phyloP scores from a whole-genome alignment of 2,329 filamentous ascomycete genomes.

The Aspergillus phoenicis region DNA sequence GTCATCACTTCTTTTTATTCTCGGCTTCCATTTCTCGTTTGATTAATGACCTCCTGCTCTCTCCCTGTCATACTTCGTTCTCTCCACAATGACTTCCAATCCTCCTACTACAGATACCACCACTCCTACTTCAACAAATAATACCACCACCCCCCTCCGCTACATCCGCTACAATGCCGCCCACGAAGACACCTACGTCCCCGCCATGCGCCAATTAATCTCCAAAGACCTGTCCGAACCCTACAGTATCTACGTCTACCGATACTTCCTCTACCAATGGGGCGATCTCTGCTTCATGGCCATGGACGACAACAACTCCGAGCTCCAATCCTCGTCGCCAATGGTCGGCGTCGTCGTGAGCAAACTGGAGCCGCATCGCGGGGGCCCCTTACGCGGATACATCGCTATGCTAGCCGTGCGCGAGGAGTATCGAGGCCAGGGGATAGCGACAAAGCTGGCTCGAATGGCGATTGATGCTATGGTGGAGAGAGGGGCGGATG shows the following conservation, averaged over 20 bases:
- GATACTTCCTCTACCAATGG: slow-evolving; percentile 98
- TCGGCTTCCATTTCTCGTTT: background rate
- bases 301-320: slow-evolving; percentile 48
- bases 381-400: slow-evolving; percentile 85
- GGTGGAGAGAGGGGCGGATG: slow-evolving; percentile 79
- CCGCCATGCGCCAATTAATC: slow-evolving; percentile 87
- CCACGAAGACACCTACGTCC: slow-evolving; percentile 69
- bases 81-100: slow-evolving; percentile 34
- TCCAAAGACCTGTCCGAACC: slow-evolving; percentile 96
- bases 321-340: slow-evolving; percentile 16
- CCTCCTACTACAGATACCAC: slow-evolving; percentile 17
- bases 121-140: background rate
- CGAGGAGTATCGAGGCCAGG: slow-evolving; percentile 75
- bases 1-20: background rate
- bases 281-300: slow-evolving; percentile 92
- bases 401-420: slow-evolving; percentile 98
- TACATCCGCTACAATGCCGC: slow-evolving; percentile 63
- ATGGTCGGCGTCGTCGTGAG: slow-evolving; percentile 91
- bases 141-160: slow-evolving; percentile 43
- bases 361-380: slow-evolving; percentile 88
- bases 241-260: slow-evolving; percentile 98
- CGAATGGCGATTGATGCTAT: slow-evolving; percentile 88
- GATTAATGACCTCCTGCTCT: background rate
- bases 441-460: slow-evolving; percentile 88
- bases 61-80: background rate